A percentile compares a stretch with the other conserved stretches of the same genome.
These are phyloP conservation scores for Globisporangium orthogonon DNA, from an alignment of 352 stramenopile species.

Conservation along the genomic window DNA sequence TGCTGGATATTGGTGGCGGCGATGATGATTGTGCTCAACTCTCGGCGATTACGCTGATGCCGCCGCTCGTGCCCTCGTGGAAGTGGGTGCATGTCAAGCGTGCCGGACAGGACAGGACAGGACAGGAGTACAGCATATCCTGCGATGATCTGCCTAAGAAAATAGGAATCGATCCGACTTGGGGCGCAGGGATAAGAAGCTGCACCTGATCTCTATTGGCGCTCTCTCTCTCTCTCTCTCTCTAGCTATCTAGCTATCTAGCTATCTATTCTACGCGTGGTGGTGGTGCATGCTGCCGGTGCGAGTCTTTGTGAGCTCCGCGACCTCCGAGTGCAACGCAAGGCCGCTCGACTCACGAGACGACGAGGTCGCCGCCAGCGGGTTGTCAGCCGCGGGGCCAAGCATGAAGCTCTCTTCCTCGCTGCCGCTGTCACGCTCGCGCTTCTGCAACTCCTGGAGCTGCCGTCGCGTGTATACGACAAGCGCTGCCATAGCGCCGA, in stretches of 20 bases:
- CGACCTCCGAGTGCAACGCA: constrained; percentile 8
- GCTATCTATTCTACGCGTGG: not conserved
- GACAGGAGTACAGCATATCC: too few species aligned
- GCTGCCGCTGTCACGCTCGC: constrained; percentile 42
- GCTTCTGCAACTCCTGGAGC: constrained; percentile 51
- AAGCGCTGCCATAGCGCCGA: constrained; percentile 45
- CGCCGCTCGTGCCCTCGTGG: not conserved
- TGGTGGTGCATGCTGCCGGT: constrained; percentile 20
- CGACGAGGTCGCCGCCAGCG: not conserved
- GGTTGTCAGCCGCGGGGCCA: not conserved
- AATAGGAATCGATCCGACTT: too few species aligned
- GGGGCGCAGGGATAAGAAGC: too few species aligned
- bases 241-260: not conserved
- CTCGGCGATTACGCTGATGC: not conserved
- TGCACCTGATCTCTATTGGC: too few species aligned
- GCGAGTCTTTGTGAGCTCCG: constrained; percentile 21
- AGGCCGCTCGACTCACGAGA: not conserved
- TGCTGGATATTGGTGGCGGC: not conserved
- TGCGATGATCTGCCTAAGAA: too few species aligned
- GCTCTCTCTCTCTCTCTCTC: too few species aligned
- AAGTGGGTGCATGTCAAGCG: not conserved
- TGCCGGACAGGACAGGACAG: too few species aligned
- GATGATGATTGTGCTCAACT: not conserved
- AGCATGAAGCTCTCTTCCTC: constrained; percentile 31
- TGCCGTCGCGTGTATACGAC: constrained; percentile 64